phyloP scores from a whole-genome alignment of 2,329 filamentous ascomycete genomes.

The Ophiostoma tasmaniense region DNA sequence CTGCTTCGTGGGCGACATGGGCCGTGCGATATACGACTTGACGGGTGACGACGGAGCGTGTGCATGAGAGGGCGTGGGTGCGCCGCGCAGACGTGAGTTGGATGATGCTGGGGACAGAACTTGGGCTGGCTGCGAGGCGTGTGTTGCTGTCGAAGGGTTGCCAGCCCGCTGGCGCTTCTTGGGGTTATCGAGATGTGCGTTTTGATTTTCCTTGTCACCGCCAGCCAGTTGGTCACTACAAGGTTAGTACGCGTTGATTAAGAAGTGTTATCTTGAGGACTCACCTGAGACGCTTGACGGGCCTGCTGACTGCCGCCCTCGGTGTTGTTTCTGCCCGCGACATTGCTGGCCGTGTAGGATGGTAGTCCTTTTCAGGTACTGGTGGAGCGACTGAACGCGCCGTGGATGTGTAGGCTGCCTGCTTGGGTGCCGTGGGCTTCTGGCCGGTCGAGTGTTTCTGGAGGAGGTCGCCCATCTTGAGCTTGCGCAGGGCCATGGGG shows the following conservation, averaged over 20 bases:
- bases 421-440: constrained; percentile 26
- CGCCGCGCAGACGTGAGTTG: constrained; percentile 55
- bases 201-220: constrained; percentile 70
- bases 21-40: constrained; percentile 50
- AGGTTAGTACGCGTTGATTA: constrained; percentile 22
- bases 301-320: constrained; percentile 22
- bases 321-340: constrained; percentile 7
- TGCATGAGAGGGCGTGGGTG: constrained; percentile 18
- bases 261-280: constrained; percentile 16
- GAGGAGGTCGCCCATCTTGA: constrained; percentile 74
- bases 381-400: constrained; percentile 33
- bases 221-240: constrained; percentile 54
- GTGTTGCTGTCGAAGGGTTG: constrained; percentile 29
- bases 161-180: constrained; percentile 57
- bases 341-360: constrained; percentile 4
- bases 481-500: constrained; percentile 66
- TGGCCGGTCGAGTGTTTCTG: constrained; percentile 38
- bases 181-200: constrained; percentile 49
- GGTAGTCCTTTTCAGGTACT: constrained; percentile 42
- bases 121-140: constrained; percentile 35
- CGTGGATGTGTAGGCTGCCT: constrained; percentile 17
- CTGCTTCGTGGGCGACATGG: constrained; percentile 56
- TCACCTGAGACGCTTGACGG: constrained; percentile 46
- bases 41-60: constrained; percentile 38
- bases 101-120: constrained; percentile 76